phyloP scores from a whole-genome alignment of 768 basidiomycete genomes.

The Leccinum boreale region DNA sequence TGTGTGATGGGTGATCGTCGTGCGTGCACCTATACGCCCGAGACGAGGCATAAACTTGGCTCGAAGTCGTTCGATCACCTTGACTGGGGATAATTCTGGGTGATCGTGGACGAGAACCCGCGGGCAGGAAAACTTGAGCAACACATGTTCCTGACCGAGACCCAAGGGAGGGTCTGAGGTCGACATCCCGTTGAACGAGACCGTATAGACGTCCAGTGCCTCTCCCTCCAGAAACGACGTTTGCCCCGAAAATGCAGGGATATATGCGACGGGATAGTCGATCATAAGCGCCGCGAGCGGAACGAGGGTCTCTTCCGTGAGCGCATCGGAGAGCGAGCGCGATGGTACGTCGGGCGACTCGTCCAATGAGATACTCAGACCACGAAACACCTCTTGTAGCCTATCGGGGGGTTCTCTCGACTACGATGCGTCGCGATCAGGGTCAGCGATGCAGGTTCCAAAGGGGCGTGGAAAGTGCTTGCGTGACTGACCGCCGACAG shows the following conservation, averaged over 20 bases:
- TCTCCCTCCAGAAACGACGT: slow-evolving; percentile 43
- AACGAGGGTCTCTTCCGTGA: slow-evolving; percentile 33
- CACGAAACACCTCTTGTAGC: slow-evolving; percentile 14
- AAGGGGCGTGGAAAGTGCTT: neutral
- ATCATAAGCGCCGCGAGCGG: slow-evolving; percentile 58
- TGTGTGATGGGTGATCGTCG: slow-evolving; percentile 30
- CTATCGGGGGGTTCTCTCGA: slow-evolving; percentile 6
- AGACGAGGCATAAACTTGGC: slow-evolving; percentile 36
- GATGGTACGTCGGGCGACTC: slow-evolving; percentile 14
- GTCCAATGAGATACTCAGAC: slow-evolving; percentile 3
- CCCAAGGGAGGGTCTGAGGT: neutral
- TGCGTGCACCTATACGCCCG: slow-evolving; percentile 14
- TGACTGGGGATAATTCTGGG: slow-evolving; percentile 13
- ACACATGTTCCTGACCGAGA: slow-evolving; percentile 26
- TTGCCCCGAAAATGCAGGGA: slow-evolving; percentile 40
- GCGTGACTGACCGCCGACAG: slow-evolving; percentile 22
- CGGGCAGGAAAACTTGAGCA: slow-evolving; percentile 62
- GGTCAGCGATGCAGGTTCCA: neutral
- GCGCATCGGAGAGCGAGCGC: slow-evolving; percentile 28
- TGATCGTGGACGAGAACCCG: slow-evolving; percentile 15
- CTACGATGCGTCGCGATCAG: slow-evolving; percentile 10
- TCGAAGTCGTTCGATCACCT: slow-evolving; percentile 31
- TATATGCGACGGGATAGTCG: slow-evolving; percentile 59
- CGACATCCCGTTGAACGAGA: slow-evolving; percentile 8
- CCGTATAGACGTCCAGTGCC: slow-evolving; percentile 50